These are phyloP conservation scores for Zangia roseola DNA, from an alignment of 768 basidiomycete species.

Conservation along the genomic window DNA sequence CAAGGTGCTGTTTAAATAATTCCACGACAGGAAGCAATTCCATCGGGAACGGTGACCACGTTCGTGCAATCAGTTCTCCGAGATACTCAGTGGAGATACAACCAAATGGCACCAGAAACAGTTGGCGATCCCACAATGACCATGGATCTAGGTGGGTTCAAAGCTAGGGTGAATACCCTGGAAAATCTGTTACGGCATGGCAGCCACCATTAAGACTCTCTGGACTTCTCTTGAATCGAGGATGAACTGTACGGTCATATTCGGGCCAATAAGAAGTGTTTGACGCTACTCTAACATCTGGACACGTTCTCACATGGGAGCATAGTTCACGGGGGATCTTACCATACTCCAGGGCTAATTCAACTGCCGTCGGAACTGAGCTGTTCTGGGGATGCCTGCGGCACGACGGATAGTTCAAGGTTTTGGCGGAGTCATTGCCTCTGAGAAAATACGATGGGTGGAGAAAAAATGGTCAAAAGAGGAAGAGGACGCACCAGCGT, in stretches of 20 bases:
- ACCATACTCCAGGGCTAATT: constrained; percentile 12
- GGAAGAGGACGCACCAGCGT: constrained; percentile 65
- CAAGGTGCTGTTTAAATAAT: not conserved
- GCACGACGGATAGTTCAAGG: constrained; percentile 19
- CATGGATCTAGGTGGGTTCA: not conserved
- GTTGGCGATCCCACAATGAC: not conserved
- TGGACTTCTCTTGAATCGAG: not conserved
- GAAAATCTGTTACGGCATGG: not conserved
- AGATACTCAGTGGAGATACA: not conserved
- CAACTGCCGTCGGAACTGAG: constrained; percentile 3
- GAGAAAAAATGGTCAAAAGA: not conserved
- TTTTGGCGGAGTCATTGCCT: constrained; percentile 32
- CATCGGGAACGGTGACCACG: too few species aligned
- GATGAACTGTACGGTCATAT: constrained; percentile 13
- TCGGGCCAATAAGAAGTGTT: constrained; percentile 6
- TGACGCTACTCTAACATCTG: constrained; percentile 19
- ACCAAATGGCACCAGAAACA: not conserved
- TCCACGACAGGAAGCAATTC: not conserved
- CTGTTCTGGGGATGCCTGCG: not conserved
- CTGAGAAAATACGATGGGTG: constrained; percentile 16
- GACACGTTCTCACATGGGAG: constrained; percentile 13
- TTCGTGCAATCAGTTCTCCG: too few species aligned
- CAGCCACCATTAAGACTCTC: not conserved
- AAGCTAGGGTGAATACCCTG: not conserved
- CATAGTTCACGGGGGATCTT: constrained; percentile 7